Conservation (phyloP, 148 eudicot species). For the Rhododendron griersonianum region DNA sequence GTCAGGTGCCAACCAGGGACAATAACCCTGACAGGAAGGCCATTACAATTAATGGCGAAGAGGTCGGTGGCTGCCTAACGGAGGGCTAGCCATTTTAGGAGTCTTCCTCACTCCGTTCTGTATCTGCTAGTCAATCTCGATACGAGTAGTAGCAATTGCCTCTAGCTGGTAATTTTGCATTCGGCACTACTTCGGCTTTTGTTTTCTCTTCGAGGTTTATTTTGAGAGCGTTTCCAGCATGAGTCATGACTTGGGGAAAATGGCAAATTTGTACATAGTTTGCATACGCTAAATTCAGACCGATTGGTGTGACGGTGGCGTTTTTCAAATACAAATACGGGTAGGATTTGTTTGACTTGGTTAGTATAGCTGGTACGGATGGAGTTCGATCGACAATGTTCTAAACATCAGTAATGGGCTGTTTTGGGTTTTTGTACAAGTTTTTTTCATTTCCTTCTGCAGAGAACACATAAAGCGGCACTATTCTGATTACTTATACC, state of each 20-base stretch:
- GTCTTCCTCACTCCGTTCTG: no score
- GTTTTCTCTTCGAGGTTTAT: not conserved
- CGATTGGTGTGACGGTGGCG: not conserved
- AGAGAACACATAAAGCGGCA: not conserved
- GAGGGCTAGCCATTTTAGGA: no score
- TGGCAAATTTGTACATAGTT: not conserved
- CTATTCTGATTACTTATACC: not conserved
- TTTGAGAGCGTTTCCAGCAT: not conserved
- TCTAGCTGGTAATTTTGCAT: no score
- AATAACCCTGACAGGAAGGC: no score
- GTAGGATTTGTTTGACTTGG: not conserved
- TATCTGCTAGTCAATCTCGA: no score
- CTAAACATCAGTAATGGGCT: not conserved
- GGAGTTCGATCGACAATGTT: not conserved
- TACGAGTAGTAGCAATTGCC: no score
- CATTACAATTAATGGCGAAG: no score
- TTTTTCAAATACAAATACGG: not conserved
- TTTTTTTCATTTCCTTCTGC: not conserved
- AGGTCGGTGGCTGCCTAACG: no score
- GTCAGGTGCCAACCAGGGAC: no score
- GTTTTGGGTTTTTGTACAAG: not conserved
- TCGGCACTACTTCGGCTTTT: no score
- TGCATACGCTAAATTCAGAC: not conserved
- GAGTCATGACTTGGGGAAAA: not conserved
- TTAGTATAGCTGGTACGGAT: not conserved